Percentiles rank a stretch among this genome's conserved stretches.
Conservation (phyloP, 73 alveolate species). For the Tetrahymena thermophila region DNA sequence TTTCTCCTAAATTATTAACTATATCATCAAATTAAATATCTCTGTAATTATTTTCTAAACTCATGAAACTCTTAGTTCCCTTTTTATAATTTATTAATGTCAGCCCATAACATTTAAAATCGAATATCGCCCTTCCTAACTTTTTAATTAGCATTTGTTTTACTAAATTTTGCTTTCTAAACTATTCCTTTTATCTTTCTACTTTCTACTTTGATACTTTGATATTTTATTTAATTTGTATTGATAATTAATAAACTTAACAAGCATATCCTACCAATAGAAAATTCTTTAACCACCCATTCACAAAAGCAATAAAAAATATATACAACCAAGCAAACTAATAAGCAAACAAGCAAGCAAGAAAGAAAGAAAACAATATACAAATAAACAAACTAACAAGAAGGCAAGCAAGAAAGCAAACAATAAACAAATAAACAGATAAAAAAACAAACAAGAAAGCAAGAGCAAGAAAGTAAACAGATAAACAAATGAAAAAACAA, state of each 20-base stretch:
- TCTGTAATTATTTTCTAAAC: neutral
- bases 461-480: too few relatives aligned
- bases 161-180: neutral
- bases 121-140: neutral
- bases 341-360: too few relatives aligned
- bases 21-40: neutral
- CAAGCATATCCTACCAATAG: neutral
- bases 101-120: neutral
- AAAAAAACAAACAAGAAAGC: too few relatives aligned
- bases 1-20: neutral
- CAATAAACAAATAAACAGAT: too few relatives aligned
- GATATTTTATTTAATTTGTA: neutral
- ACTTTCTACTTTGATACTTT: neutral
- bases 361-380: too few relatives aligned
- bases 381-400: too few relatives aligned
- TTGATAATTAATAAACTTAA: too few relatives aligned
- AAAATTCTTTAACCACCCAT: neutral
- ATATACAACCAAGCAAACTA: too few relatives aligned
- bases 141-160: neutral
- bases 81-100: neutral
- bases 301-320: neutral
- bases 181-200: neutral
- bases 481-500: too few relatives aligned
- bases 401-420: too few relatives aligned
- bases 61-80: neutral